phyloP scores from a whole-genome alignment of 1,284 basidiomycete genomes.

The Moesziomyces antarcticus region DNA sequence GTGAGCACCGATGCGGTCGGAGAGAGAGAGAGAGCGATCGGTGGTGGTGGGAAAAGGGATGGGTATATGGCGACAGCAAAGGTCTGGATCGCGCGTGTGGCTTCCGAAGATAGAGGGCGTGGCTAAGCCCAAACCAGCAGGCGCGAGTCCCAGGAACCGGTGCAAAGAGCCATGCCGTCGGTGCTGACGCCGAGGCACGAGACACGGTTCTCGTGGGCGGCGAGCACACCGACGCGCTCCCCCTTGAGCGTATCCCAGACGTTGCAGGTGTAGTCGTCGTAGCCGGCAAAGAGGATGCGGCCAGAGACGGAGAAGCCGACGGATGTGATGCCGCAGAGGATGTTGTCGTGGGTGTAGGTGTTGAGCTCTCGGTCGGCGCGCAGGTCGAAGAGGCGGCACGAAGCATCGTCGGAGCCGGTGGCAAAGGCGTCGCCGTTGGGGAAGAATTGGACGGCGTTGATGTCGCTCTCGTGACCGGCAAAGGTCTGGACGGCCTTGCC shows the following conservation, averaged over 20 bases:
- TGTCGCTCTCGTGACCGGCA: conserved; percentile 97
- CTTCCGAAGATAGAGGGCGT: not conserved
- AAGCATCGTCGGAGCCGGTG: conserved; percentile 98
- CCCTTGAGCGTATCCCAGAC: conserved; percentile 99
- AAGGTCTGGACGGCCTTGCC: conserved; percentile 98
- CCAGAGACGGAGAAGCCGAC: conserved; percentile 98
- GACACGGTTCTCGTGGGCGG: conserved; percentile 97
- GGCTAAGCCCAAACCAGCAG: conserved; percentile 70
- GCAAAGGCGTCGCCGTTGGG: conserved; percentile 98
- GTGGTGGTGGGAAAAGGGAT: not conserved
- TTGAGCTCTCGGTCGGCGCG: conserved; percentile 96
- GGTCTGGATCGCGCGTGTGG: too few relatives aligned
- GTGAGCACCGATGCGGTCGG: too few relatives aligned
- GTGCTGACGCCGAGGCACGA: conserved; percentile 94
- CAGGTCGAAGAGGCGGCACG: conserved; percentile 96
- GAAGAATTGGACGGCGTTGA: conserved; percentile 99
- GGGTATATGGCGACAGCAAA: conserved; percentile 1
- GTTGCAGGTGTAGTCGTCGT: conserved; percentile 99
- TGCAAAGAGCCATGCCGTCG: conserved; percentile 97
- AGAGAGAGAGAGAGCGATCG: too few relatives aligned
- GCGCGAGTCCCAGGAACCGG: conserved; percentile 98
- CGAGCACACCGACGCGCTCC: conserved; percentile 93
- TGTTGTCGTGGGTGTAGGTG: conserved; percentile 96
- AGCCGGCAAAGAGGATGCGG: conserved; percentile 95
- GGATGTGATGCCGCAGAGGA: conserved; percentile 96